Evolutionary conservation across 2,329 filamentous ascomycete genomes (phyloP).

Genomic region (Alternaria sp.): DNA sequence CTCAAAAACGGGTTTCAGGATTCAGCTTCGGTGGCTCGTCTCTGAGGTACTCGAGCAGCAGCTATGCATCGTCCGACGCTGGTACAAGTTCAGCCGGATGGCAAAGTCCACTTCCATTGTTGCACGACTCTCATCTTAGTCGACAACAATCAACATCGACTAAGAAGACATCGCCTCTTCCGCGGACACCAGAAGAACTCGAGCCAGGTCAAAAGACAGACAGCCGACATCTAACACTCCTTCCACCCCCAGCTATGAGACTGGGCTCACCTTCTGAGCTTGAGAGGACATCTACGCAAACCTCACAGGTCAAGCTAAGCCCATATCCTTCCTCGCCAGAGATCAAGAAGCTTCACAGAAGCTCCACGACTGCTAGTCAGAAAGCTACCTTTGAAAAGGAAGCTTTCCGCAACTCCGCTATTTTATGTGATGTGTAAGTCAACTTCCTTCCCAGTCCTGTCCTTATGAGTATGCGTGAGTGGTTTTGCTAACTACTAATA

Average conservation of each 20-base stretch:
- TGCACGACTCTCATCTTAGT: conserved; percentile 21
- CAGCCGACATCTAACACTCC: conserved; percentile 27
- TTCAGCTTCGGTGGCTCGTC: conserved; percentile 68
- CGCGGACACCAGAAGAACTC: conserved; percentile 28
- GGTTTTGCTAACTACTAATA: conserved; percentile 23
- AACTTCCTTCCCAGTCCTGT: neutral
- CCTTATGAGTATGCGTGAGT: neutral
- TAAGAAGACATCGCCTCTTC: conserved; percentile 23
- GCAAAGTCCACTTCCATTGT: conserved; percentile 20
- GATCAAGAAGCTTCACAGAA: conserved; percentile 40
- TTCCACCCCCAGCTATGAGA: conserved; percentile 39
- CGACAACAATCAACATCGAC: conserved; percentile 24
- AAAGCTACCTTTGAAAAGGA: conserved; percentile 52
- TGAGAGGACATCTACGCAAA: conserved; percentile 23
- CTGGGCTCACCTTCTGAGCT: conserved; percentile 25
- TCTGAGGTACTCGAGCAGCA: conserved; percentile 82
- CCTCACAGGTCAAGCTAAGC: conserved; percentile 32
- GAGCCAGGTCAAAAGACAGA: conserved; percentile 24
- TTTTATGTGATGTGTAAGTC: conserved; percentile 56
- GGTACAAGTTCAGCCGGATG: conserved; percentile 27
- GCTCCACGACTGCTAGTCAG: conserved; percentile 47
- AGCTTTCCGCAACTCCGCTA: conserved; percentile 56
- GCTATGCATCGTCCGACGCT: conserved; percentile 85
- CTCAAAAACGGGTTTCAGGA: conserved; percentile 36
- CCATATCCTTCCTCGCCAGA: conserved; percentile 30